A percentile compares a stretch with the other conserved stretches of the same genome.
Conservation (phyloP, 345 rosid species). For the Eucalyptus erythrocorys region DNA sequence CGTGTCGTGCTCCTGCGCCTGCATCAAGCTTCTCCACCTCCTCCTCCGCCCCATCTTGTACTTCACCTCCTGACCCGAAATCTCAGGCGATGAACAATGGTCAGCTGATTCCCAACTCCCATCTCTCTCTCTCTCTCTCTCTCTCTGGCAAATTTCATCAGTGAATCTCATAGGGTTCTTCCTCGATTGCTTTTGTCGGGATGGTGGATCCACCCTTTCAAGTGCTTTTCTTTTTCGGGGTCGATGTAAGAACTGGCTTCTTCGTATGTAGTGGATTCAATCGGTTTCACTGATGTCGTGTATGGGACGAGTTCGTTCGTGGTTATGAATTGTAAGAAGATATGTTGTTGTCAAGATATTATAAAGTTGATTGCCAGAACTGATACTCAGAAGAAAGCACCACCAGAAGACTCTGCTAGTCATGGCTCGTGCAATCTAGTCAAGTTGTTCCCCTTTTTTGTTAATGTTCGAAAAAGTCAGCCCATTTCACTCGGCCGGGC, state of each 20-base stretch:
- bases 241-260: background rate
- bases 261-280: background rate
- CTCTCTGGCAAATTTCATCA: background rate
- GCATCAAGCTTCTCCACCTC: slow-evolving; percentile 53
- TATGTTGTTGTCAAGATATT: background rate
- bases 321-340: background rate
- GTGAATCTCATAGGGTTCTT: background rate
- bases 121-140: background rate
- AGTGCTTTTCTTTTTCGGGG: background rate
- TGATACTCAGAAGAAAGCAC: background rate
- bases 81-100: background rate
- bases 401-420: background rate
- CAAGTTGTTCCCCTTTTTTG: background rate
- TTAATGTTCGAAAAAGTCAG: background rate
- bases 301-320: background rate
- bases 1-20: slow-evolving; percentile 36
- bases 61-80: slow-evolving; percentile 5
- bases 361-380: background rate
- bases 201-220: background rate
- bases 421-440: background rate
- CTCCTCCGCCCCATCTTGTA: slow-evolving; percentile 37
- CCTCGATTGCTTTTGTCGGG: background rate
- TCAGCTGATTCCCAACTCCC: background rate
- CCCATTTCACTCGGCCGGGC: background rate
- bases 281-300: background rate